A percentile compares a stretch with the other conserved stretches of the same genome.
Evolutionary conservation across 768 basidiomycete genomes (phyloP).

Genomic region (Pisolithus sp.): DNA sequence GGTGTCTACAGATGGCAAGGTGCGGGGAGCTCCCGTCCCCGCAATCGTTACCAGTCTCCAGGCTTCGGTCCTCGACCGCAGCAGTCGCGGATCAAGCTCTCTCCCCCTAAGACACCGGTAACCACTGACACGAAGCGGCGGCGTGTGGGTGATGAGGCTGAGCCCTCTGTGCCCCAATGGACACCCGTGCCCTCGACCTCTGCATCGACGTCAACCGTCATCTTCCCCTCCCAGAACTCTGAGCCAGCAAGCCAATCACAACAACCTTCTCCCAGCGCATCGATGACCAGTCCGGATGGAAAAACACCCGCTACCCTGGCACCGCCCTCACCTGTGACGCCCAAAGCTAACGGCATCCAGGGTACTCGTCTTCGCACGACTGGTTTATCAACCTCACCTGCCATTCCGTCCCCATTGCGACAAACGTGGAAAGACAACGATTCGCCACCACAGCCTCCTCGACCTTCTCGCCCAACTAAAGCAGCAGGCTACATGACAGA

Average conservation of each 20-base stretch:
- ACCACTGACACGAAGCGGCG: slow-evolving; percentile 55
- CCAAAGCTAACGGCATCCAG: slow-evolving; percentile 20
- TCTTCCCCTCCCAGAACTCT: slow-evolving; percentile 19
- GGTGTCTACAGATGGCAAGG: slow-evolving; percentile 70
- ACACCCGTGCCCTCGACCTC: slow-evolving; percentile 23
- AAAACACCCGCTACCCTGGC: slow-evolving; percentile 21
- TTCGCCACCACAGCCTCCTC: slow-evolving; percentile 31
- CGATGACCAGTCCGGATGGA: slow-evolving; percentile 22
- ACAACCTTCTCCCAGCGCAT: slow-evolving; percentile 19
- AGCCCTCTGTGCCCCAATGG: slow-evolving; percentile 30
- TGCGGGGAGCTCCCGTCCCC: slow-evolving; percentile 62
- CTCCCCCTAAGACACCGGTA: slow-evolving; percentile 31
- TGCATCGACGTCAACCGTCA: slow-evolving; percentile 14
- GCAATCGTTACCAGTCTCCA: slow-evolving; percentile 69
- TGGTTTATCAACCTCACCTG: slow-evolving; percentile 49
- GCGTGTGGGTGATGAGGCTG: slow-evolving; percentile 45
- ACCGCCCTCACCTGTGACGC: slow-evolving; percentile 17
- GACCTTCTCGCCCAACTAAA: slow-evolving; percentile 42
- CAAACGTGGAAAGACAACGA: slow-evolving; percentile 59
- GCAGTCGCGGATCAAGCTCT: slow-evolving; percentile 39
- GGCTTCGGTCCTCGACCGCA: slow-evolving; percentile 56
- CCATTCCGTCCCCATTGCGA: slow-evolving; percentile 66
- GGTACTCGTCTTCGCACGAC: slow-evolving; percentile 36
- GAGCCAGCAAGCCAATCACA: slow-evolving; percentile 31
- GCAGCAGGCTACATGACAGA: slow-evolving; percentile 65